Base-by-base conservation (phyloP, 306 rosid genomes). In the Senna siamea region DNA sequence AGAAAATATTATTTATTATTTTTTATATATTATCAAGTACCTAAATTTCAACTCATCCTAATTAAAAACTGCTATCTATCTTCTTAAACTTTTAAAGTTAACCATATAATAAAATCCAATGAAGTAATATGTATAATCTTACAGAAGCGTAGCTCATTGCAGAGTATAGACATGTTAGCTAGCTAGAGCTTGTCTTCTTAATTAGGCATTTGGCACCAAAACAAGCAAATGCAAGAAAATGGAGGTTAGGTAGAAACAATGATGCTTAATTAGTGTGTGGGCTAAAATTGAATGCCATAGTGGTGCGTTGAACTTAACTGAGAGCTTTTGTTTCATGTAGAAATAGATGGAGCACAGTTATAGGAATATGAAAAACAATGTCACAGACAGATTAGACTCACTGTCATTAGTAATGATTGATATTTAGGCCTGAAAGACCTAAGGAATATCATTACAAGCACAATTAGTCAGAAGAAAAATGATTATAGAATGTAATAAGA, bases 221-320 rank as follows among this genome's bases (percentile, higher is more conserved):
- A 32, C 51, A 61, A 69, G 70, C 70, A 72, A 73, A 51, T 35
- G 53, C 48, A 75, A 37, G 28, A 79, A 71, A 76, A 75, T 47
- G 76, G 69, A 79, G 30, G 76, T 79, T 83, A 75, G 84, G 83
- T 61, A 70, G 73, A 75, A 15, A 37, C 64, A 79, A 83, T 79
- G 73, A 71, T 83, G 69, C 38, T 71, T 22, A n/a, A n/a, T n/a
- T n/a, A 66, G 18, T 79, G 79, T 53, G 46, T 67, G 69, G 81
- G 76, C 71, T 69, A 35, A 71, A 72, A 76, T 72, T 38, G 10
- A 54, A 79, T 54, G 74, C 61, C 60, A 50, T 40, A 44, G 69
- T 71, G 66, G 77, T 56, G 73, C 74, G 50, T 76, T 79, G 84
- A 79, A 83, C 65, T 67, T 76, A 76, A 71, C 73, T 5, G 13